Evolutionary conservation across 2,329 filamentous ascomycete genomes (phyloP), one percentile per base, ranked within the genome.

Genomic region (Alternaria alternata): DNA sequence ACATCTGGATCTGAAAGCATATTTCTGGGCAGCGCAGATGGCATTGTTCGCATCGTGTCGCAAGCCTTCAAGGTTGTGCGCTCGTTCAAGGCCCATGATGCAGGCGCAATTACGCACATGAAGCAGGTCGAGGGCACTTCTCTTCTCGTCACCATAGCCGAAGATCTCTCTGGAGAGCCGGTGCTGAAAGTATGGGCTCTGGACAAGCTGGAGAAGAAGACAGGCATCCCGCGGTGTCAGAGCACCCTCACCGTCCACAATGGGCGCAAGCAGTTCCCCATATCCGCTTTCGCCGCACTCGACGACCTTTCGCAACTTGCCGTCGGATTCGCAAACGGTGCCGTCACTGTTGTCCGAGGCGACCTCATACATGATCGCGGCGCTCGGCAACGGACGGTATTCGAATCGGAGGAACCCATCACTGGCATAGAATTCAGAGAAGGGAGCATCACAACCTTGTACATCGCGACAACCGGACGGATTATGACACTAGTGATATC

Each of bases 121-220:
- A 92, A 90, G 79, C 94, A 97, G 80, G 87, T 98, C 30, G 91
- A 94, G 65, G 91, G 92, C 36, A 97, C 94, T 1, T 90, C 92
- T 54, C 81, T 97, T 63, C 84, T 99, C 28, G 89, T 97, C 36
- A 98, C 95, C 0, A 84, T 94, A 61, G 87, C 91, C 60, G 95
- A 99, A 79, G 94, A 98, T 72, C 83, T 97, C 53, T 91, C 91
- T 39, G 91, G 87, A 70, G 93, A 98, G 70, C 94, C 95, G 0
- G 86, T 94, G 20, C 81, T 99, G 61, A 98, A 97, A 78, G 94
- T 98, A n/a, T 99, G 95, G 95, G 94, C 93, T 22, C 84, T 99
- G 69, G 94, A 98, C 76, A 96, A 94, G 80, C 86, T 90, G 4
- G 93, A 96, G 68, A 98, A 95, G 85, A 98, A 96, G 85, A 96